Conservation (phyloP, 1,284 basidiomycete genomes). For the Ceratobasidium sp. region DNA sequence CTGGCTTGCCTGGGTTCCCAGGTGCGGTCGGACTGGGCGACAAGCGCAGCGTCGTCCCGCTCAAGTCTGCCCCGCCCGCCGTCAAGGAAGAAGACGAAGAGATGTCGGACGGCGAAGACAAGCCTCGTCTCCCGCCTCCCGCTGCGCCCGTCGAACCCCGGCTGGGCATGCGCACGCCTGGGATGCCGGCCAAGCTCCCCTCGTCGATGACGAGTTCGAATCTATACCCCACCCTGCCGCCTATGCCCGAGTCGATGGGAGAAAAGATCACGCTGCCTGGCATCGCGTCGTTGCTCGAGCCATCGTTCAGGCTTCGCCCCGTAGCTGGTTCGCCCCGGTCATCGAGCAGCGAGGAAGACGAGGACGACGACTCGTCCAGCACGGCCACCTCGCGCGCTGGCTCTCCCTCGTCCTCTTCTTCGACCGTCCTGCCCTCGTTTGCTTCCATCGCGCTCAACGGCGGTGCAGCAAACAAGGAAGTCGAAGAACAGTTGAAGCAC, state of each 20-base stretch:
- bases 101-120: neutral
- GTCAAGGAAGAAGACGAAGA: constrained; percentile 37
- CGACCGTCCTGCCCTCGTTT: constrained; percentile 26
- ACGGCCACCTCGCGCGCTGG: constrained; percentile 23
- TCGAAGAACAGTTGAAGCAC: constrained; percentile 28
- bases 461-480: neutral
- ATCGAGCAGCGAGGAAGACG: constrained; percentile 16
- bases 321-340: constrained; percentile 7
- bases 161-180: constrained; percentile 24
- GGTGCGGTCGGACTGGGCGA: constrained; percentile 22
- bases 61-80: constrained; percentile 37
- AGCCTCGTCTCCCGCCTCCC: neutral
- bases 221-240: constrained; percentile 11
- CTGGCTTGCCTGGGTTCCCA: constrained; percentile 21
- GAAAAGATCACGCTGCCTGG: constrained; percentile 27
- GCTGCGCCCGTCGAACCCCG: constrained; percentile 21
- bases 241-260: neutral
- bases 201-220: neutral
- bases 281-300: constrained; percentile 24
- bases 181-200: constrained; percentile 31
- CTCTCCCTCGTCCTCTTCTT: neutral
- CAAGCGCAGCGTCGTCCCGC: constrained; percentile 31
- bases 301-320: constrained; percentile 30
- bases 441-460: constrained; percentile 33
- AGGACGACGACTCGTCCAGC: constrained; percentile 11